Evolutionary conservation across 2,329 filamentous ascomycete species (phyloP).

Genomic region (Xylaria digitata): DNA sequence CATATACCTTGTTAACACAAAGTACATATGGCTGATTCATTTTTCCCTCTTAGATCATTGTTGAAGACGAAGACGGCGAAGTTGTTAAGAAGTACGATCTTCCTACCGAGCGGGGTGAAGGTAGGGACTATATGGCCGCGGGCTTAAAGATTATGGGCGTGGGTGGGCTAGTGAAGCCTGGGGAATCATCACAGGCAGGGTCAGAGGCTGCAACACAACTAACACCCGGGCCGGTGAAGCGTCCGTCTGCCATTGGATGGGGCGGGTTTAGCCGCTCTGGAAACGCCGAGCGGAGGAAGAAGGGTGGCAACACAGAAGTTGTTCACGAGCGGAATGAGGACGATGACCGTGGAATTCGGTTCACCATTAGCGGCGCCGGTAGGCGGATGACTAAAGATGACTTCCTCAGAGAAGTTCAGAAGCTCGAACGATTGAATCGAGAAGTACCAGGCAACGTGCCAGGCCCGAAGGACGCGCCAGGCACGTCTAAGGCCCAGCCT

Average conservation of each 20-base stretch:
- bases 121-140: slow-evolving; percentile 56
- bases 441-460: slow-evolving; percentile 65
- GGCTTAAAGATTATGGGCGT: slow-evolving; percentile 67
- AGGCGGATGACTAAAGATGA: slow-evolving; percentile 82
- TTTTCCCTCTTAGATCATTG: slow-evolving; percentile 71
- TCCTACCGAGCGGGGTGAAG: slow-evolving; percentile 63
- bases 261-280: slow-evolving; percentile 54
- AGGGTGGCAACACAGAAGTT: slow-evolving; percentile 47
- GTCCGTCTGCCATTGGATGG: slow-evolving; percentile 63
- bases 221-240: slow-evolving; percentile 51
- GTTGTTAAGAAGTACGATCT: slow-evolving; percentile 87
- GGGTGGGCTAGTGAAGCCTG: slow-evolving; percentile 56
- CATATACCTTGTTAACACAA: neutral
- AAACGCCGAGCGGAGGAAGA: slow-evolving; percentile 55
- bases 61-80: slow-evolving; percentile 87
- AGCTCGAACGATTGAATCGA: slow-evolving; percentile 73
- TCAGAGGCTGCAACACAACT: slow-evolving; percentile 45
- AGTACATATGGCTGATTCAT: neutral
- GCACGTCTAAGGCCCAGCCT: neutral
- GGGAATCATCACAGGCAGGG: slow-evolving; percentile 40
- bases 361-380: slow-evolving; percentile 79
- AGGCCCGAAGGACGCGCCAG: slow-evolving; percentile 54
- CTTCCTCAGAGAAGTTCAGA: slow-evolving; percentile 79
- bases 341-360: slow-evolving; percentile 78
- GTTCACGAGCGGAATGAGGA: slow-evolving; percentile 62